Evolutionary conservation across 805 yeast species (phyloP), one percentile per base, ranked within the genome.

Genomic region (Starmerella gropengiesseri): DNA sequence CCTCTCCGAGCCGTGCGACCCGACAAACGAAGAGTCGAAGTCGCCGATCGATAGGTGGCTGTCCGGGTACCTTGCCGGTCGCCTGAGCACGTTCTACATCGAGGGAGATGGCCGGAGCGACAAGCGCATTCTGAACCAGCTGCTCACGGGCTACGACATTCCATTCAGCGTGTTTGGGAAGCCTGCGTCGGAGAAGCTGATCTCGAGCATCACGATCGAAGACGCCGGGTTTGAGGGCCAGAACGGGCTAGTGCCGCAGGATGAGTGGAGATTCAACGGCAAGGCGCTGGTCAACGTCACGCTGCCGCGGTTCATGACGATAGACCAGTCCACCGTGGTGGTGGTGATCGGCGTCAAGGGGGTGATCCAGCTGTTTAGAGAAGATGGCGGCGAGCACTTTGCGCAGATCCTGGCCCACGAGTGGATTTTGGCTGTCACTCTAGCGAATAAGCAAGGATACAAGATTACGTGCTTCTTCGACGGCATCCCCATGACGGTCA

Each of bases 371-470:
- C 54, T 75, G 28, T 62, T 52, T 38, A 69, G 69, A 46, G 51
- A 64, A 5, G n/a, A n/a, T 6, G 65, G 13, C 22, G 26, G 55
- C 3, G 48, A 44, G 13, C 62, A 61, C 42, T 74, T 75, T 55
- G 69, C 71, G 5, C 60, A 64, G n/a, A 54, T 74, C 12, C 9
- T 44, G 11, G 62, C 64, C 4, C 52, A 71, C 51, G 54, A 55
- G 8, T 75, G 79, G 79, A 61, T 62, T 19, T 57, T 58, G 1
- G 70, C 75, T 4, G 57, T 53, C 29, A 62, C 46, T 42, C 51
- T 26, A 3, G 49, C 48, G 3, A 51, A 44, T 6, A 48, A 36
- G 16, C 55, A 55, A 1, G 55, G 58, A 20, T 59, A 68, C 47
- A 56, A 58, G 14, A 56, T 74, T 1, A 56, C 55, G 27, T 60